phyloP scores from a whole-genome alignment of 2,329 filamentous ascomycete genomes.

The Fusarium newnesense region DNA sequence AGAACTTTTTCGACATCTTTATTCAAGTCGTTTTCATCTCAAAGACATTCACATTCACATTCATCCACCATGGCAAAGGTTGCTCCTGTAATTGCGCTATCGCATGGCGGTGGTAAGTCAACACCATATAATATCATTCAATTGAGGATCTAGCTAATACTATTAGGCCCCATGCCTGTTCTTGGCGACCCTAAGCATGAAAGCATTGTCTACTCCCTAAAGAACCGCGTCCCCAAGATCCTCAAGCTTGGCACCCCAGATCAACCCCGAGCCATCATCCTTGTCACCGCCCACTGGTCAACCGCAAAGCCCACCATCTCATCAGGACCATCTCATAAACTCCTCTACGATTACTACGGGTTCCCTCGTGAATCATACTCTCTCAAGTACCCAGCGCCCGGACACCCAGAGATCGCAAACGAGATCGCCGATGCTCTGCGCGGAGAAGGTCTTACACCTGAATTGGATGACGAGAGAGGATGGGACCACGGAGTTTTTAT shows the following conservation, averaged over 20 bases:
- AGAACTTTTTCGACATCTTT: slow-evolving; percentile 9
- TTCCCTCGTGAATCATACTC: slow-evolving; percentile 67
- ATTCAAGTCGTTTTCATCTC: background rate
- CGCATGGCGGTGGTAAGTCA: slow-evolving; percentile 58
- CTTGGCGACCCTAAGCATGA: slow-evolving; percentile 65
- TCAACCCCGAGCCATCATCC: slow-evolving; percentile 61
- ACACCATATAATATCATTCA: background rate
- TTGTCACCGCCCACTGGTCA: slow-evolving; percentile 70
- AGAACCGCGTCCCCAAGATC: slow-evolving; percentile 63
- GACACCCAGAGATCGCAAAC: slow-evolving; percentile 62
- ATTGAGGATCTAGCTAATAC: background rate
- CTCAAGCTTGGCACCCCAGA: slow-evolving; percentile 63
- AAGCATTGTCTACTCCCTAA: slow-evolving; percentile 62
- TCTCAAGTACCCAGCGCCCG: slow-evolving; percentile 66
- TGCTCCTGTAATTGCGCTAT: slow-evolving; percentile 58
- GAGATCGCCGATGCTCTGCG: slow-evolving; percentile 59
- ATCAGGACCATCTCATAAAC: slow-evolving; percentile 56
- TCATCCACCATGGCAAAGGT: slow-evolving; percentile 51
- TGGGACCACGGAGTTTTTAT: slow-evolving; percentile 73
- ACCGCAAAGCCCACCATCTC: slow-evolving; percentile 61
- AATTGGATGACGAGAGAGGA: slow-evolving; percentile 53
- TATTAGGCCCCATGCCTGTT: slow-evolving; percentile 64
- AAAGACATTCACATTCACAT: slow-evolving; percentile 2
- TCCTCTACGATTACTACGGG: slow-evolving; percentile 69
- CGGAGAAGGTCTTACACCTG: slow-evolving; percentile 56